A percentile compares a stretch with the other conserved stretches of the same genome.
These are phyloP conservation scores for Chalara sp. DNA, from an alignment of 2,329 filamentous ascomycete species.

Conservation along the genomic window DNA sequence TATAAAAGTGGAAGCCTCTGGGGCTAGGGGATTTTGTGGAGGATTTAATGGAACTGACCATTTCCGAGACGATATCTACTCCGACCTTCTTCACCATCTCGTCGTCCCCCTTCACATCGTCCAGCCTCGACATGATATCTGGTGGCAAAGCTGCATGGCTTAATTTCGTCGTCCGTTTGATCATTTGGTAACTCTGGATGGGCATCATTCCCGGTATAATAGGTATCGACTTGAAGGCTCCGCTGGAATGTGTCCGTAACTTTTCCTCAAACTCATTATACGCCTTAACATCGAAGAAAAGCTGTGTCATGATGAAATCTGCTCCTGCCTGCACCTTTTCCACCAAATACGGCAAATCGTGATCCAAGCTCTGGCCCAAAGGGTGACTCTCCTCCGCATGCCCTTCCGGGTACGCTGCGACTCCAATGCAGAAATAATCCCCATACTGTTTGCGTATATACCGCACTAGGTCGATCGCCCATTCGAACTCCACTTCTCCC, in stretches of 20 bases:
- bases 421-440: slow-evolving; percentile 93
- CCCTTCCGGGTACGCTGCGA: slow-evolving; percentile 91
- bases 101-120: slow-evolving; percentile 70
- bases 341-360: slow-evolving; percentile 81
- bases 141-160: slow-evolving; percentile 80
- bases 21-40: slow-evolving; percentile 46
- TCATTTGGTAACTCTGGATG: slow-evolving; percentile 94
- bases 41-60: slow-evolving; percentile 68
- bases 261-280: slow-evolving; percentile 74
- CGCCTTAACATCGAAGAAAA: slow-evolving; percentile 86
- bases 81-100: slow-evolving; percentile 75
- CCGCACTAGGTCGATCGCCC: slow-evolving; percentile 80
- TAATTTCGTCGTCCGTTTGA: slow-evolving; percentile 88
- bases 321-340: slow-evolving; percentile 89
- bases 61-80: slow-evolving; percentile 76
- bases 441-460: slow-evolving; percentile 84
- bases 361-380: slow-evolving; percentile 57
- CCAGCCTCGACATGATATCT: slow-evolving; percentile 61
- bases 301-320: slow-evolving; percentile 97
- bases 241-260: slow-evolving; percentile 74
- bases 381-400: slow-evolving; percentile 89
- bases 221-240: slow-evolving; percentile 75
- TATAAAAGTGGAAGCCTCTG: slow-evolving; percentile 94
- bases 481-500: slow-evolving; percentile 73
- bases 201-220: slow-evolving; percentile 97